Evolutionary conservation across 2,329 filamentous ascomycete species (phyloP), one percentile per base, ranked within the genome.

Genomic region (Gyromitra esculenta): DNA sequence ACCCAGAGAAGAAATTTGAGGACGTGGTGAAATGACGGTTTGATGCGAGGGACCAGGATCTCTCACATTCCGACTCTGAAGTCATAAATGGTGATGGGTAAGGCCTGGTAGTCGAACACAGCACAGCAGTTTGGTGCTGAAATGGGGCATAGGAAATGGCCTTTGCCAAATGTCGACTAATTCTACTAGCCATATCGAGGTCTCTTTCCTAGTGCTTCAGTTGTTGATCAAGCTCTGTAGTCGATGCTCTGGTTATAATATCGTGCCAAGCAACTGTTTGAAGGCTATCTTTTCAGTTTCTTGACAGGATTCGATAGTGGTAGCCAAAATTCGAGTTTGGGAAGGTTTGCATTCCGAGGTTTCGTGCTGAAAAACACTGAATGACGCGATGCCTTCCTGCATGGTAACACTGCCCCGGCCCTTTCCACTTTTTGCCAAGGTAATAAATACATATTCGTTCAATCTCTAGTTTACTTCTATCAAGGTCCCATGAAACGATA

Each of bases 21-120:
- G 59, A 75, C 39, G 43, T 48, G 31, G 25, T 11, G 48, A 77
- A 70, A 37, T 13, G 6, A 11, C 64, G 72, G 60, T n/a, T 25
- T 6, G 56, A 39, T 37, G 18, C 8, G 2, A 25, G 9, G n/a
- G 25, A 6, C 21, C 37, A 45, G 21, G 21, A 59, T 13, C 35
- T 35, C 35, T 7, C 39, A n/a, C 35, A 41, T 21, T 1, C 37
- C 5, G 37, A 62, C 6, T 31, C 21, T 5, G 15, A 54, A 21
- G 43, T 9, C 5, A 41, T 13, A 0, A 45, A 63, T 43, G 18
- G 31, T 11, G 67, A 41, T 41, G 25, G 18, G 35, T 6, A 35
- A 21, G 41, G 15, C 62, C 13, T 7, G 1, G 37, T 45, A 11
- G 31, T 45, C 11, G 59, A 31, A 31, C 43, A 5, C 7, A 43